phyloP scores from a whole-genome alignment of 306 rosid genomes.

The Gynostemma pentaphyllum region DNA sequence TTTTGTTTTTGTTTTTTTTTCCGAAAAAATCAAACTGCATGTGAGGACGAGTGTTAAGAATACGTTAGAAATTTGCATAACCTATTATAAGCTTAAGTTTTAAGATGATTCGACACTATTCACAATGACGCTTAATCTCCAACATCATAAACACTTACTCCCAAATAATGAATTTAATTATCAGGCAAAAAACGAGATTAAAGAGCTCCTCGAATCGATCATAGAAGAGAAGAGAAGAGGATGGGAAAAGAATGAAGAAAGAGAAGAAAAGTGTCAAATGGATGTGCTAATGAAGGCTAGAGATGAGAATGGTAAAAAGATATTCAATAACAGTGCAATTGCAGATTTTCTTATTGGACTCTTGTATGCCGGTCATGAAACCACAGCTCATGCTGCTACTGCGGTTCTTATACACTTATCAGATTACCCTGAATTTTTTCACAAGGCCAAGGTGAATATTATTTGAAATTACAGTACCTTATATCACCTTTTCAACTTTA shows the following conservation, averaged over 20 bases:
- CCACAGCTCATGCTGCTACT: neutral
- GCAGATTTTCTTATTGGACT: constrained; percentile 1
- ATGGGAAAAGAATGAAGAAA: neutral
- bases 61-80: too few relatives aligned
- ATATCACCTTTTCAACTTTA: too few relatives aligned
- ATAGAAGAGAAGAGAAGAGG: neutral
- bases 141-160: too few relatives aligned
- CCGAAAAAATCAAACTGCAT: too few relatives aligned
- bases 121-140: too few relatives aligned
- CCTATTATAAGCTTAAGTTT: too few relatives aligned
- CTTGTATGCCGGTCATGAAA: constrained; percentile 14
- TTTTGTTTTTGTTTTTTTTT: too few relatives aligned
- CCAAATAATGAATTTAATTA: too few relatives aligned
- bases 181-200: constrained; percentile 6
- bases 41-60: too few relatives aligned
- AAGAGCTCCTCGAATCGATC: neutral
- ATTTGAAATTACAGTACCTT: too few relatives aligned
- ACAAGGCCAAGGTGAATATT: constrained; percentile 8
- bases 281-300: constrained; percentile 5
- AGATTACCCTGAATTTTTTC: neutral
- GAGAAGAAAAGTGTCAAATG: constrained; percentile 11
- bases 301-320: constrained; percentile 13
- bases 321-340: constrained; percentile 8
- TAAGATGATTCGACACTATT: too few relatives aligned
- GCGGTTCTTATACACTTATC: constrained; percentile 1